phyloP scores from a whole-genome alignment of 2,329 filamentous ascomycete genomes.

The Periconia sp. region DNA sequence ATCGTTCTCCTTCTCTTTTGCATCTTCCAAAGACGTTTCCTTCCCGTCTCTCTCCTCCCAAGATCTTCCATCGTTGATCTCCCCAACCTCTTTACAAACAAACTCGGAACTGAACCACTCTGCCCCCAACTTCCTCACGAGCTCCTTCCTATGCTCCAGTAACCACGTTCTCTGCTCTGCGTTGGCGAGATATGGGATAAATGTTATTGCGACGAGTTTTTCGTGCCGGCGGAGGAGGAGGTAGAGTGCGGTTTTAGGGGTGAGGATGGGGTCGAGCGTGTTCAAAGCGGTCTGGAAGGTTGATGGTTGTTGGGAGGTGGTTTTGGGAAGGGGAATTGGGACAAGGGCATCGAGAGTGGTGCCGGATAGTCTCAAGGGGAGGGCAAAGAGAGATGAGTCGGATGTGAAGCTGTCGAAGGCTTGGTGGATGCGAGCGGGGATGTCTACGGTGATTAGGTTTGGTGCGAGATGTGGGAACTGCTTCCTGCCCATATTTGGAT shows the following conservation, averaged over 20 bases:
- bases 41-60: slow-evolving; percentile 28
- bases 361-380: slow-evolving; percentile 11
- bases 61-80: slow-evolving; percentile 31
- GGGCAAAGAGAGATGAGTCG: slow-evolving; percentile 12
- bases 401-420: slow-evolving; percentile 17
- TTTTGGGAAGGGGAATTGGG: background rate
- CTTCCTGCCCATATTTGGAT: too few relatives aligned
- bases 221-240: slow-evolving; percentile 24
- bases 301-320: slow-evolving; percentile 5
- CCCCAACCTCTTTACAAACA: slow-evolving; percentile 35
- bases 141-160: slow-evolving; percentile 15
- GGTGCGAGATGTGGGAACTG: too few relatives aligned
- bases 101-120: slow-evolving; percentile 21
- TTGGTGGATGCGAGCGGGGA: slow-evolving; percentile 5
- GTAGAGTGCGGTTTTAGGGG: slow-evolving; percentile 21
- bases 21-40: background rate
- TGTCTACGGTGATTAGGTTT: too few relatives aligned
- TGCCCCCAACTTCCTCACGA: slow-evolving; percentile 21
- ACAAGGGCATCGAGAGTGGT: background rate
- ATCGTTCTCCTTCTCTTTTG: background rate
- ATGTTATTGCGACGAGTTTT: slow-evolving; percentile 26
- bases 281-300: slow-evolving; percentile 23
- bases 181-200: slow-evolving; percentile 26
- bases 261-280: slow-evolving; percentile 21
- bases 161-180: slow-evolving; percentile 11